phyloP scores from a whole-genome alignment of 495 filamentous ascomycete genomes.

The Aspergillus heteromorphus region DNA sequence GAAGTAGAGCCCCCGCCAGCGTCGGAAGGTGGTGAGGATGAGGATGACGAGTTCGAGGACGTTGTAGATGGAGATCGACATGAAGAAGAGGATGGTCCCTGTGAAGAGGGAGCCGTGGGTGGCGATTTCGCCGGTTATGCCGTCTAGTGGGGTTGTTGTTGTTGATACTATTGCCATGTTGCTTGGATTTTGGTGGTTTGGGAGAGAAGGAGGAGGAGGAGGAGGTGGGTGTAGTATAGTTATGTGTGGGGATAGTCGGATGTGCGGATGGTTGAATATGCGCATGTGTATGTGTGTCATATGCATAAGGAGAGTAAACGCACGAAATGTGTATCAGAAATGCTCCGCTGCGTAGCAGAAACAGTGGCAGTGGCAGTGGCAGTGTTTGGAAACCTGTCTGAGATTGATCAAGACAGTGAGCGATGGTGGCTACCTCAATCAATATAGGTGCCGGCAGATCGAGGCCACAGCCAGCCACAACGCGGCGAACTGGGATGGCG shows the following conservation, averaged over 20 bases:
- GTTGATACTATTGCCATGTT: slow-evolving; percentile 6
- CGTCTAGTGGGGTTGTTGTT: slow-evolving; percentile 25
- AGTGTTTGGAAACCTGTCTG: no score
- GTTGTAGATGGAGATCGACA: slow-evolving; percentile 47
- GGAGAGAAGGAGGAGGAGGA: not conserved
- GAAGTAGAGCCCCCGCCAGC: slow-evolving; percentile 50
- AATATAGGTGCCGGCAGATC: no score
- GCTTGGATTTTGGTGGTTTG: no score
- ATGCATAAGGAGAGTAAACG: not conserved
- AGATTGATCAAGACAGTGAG: no score
- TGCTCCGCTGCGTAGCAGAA: no score
- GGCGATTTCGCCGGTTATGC: slow-evolving; percentile 33
- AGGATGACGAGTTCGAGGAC: slow-evolving; percentile 45
- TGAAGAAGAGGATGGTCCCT: slow-evolving; percentile 40
- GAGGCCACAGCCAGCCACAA: no score
- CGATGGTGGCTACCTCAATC: no score
- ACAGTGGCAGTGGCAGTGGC: no score
- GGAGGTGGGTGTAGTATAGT: no score
- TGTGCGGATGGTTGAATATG: no score
- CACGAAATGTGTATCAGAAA: not conserved
- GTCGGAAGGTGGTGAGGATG: slow-evolving; percentile 46
- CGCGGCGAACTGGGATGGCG: no score
- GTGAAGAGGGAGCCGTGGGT: slow-evolving; percentile 20
- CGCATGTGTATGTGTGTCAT: not conserved
- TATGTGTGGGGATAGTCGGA: no score